Evolutionary conservation across 495 filamentous ascomycete species (phyloP), one percentile per base, ranked within the genome.

Genomic region (Daldinia childiae): DNA sequence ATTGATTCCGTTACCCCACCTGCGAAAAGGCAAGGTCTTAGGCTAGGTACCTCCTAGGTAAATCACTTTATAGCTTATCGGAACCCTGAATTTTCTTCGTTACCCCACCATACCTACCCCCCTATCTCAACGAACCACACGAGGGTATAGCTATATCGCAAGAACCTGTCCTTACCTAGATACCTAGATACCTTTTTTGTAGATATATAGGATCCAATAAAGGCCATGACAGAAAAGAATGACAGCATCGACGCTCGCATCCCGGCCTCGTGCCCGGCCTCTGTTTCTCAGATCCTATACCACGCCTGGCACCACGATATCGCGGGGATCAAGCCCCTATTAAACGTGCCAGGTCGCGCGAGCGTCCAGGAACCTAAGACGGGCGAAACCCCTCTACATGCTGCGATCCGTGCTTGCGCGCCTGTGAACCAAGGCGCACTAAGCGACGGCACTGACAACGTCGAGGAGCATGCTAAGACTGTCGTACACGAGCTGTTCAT

Each of bases 391-490:
- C 93, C 95, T 12, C 85, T 99, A 3, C 95, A 99, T 79, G 90
- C 93, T 6, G 94, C 95, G 26, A 92, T 99, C 79, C 92, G 93
- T 8, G 89, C 92, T 8, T 96, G 92, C 72, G 92, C 92, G 52
- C 78, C 84, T 3, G 78, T 80, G 0, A 74, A 58, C 55, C 63
- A 57, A 3, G 56, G 62, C 24, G 54, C 57, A n/a, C 72, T 77
- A 9, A 75, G 76, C 21, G 74, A 73, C 58, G 81, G 82, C n/a
- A 73, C 71, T 6, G 62, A 67, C 15, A 81, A 85, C 24, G 76
- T 82, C 32, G 74, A 90, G 8, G 83, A 90, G 50, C 82, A 82
- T 11, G 91, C 87, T 50, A 84, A 79, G 39, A 83, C 89, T 58
- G 93, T 90, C 0, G 85, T 98, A 15, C 86, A 85, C 59, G 87